Percentiles rank a stretch among this genome's conserved stretches.
Evolutionary conservation across 345 rosid genomes (phyloP).

Genomic region (Syzygium jambos): DNA sequence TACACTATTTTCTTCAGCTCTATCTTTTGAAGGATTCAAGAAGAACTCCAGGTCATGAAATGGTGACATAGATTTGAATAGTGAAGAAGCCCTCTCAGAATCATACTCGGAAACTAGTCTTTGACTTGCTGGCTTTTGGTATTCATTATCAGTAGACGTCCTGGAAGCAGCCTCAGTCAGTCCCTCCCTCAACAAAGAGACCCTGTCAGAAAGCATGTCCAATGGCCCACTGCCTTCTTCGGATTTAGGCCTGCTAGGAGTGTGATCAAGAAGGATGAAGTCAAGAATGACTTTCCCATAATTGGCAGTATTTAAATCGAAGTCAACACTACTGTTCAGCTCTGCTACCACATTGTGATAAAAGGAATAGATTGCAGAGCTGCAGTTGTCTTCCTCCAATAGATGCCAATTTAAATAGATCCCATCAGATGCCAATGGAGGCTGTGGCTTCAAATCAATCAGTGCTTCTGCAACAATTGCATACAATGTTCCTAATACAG

Average conservation of each 20-base stretch:
- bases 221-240: constrained; percentile 31
- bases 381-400: constrained; percentile 46
- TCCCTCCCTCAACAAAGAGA: constrained; percentile 13
- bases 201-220: constrained; percentile 18
- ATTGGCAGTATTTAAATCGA: constrained; percentile 25
- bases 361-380: constrained; percentile 14
- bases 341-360: constrained; percentile 24
- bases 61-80: constrained; percentile 60
- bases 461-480: constrained; percentile 33
- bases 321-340: constrained; percentile 26
- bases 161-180: constrained; percentile 16
- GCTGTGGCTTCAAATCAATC: constrained; percentile 31
- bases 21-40: constrained; percentile 67
- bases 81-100: constrained; percentile 30
- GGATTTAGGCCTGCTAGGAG: constrained; percentile 12
- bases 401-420: constrained; percentile 88
- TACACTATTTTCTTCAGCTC: constrained; percentile 21
- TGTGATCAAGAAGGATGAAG: constrained; percentile 46
- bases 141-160: constrained; percentile 9
- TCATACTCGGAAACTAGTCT: constrained; percentile 21
- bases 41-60: constrained; percentile 81
- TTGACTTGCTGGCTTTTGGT: constrained; percentile 17
- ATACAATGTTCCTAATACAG: constrained; percentile 27
- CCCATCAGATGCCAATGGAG: constrained; percentile 57
- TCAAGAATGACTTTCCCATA: constrained; percentile 37